phyloP scores from a whole-genome alignment of 2,329 filamentous ascomycete species.

The Fusarium newnesense region DNA sequence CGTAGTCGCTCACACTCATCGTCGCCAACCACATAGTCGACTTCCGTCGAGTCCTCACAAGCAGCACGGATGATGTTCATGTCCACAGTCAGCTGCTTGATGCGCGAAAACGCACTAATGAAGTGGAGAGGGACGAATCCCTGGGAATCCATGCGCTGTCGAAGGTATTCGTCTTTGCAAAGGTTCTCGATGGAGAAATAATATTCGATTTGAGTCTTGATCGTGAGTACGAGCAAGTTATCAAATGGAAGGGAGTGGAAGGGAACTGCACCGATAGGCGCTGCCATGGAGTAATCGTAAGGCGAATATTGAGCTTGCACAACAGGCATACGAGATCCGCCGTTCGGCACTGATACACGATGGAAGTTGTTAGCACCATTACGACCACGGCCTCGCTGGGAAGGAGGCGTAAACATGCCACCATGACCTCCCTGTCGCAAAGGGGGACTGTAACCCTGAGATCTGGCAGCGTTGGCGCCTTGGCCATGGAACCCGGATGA shows the following conservation, averaged over 20 bases:
- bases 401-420: conserved; percentile 47
- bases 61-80: conserved; percentile 78
- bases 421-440: conserved; percentile 53
- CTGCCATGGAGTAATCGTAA: conserved; percentile 54
- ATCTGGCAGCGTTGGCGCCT: conserved; percentile 47
- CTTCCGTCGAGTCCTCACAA: conserved; percentile 74
- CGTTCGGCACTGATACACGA: conserved; percentile 54
- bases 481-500: conserved; percentile 48
- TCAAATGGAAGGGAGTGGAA: conserved; percentile 61
- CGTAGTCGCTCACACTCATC: conserved; percentile 85
- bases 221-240: conserved; percentile 57
- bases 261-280: conserved; percentile 52
- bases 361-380: conserved; percentile 50
- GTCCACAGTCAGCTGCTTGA: conserved; percentile 61
- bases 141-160: conserved; percentile 93
- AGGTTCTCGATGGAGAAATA: conserved; percentile 98
- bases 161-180: conserved; percentile 89
- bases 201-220: conserved; percentile 77
- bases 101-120: conserved; percentile 87
- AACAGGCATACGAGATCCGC: conserved; percentile 49
- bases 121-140: conserved; percentile 86
- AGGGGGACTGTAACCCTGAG: conserved; percentile 58
- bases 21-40: conserved; percentile 80
- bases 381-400: conserved; percentile 51
- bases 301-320: conserved; percentile 50